These are phyloP conservation scores for Gracilaria domingensis DNA, from an alignment of 23 red algal species.

Conservation along the genomic window DNA sequence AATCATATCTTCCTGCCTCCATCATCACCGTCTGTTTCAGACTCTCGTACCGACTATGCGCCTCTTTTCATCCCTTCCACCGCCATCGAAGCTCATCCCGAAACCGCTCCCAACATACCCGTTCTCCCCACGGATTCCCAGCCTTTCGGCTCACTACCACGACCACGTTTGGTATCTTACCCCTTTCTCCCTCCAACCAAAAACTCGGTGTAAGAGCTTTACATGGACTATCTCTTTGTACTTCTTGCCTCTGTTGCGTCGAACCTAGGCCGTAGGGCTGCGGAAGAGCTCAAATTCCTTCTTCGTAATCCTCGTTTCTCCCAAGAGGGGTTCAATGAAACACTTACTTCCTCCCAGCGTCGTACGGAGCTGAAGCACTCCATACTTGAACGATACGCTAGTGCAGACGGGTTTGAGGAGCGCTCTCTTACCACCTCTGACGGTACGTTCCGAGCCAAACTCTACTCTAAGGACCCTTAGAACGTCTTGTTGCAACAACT, in stretches of 20 bases:
- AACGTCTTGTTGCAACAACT: neutral
- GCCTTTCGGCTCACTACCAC: neutral
- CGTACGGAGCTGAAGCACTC: constrained; percentile 2
- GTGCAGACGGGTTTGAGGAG: neutral
- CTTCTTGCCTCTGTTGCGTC: neutral
- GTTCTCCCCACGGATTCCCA: neutral
- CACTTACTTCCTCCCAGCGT: neutral
- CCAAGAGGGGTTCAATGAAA: neutral
- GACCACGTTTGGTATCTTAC: neutral
- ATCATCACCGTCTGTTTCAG: neutral
- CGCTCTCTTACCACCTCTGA: neutral
- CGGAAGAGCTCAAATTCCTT: neutral
- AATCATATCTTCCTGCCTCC: neutral
- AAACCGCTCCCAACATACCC: neutral
- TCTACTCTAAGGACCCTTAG: constrained; percentile 2
- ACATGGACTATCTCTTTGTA: neutral
- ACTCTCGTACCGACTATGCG: neutral
- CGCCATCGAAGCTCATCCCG: neutral
- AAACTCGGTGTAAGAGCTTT: neutral
- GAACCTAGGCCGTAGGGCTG: neutral
- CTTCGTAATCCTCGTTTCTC: neutral
- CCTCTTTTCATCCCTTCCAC: neutral
- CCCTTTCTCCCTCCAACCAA: neutral
- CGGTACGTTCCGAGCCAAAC: neutral
- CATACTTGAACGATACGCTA: neutral